These are phyloP conservation scores for Henckelia pumila DNA, from an alignment of 257 asterid genomes.

Conservation along the genomic window DNA sequence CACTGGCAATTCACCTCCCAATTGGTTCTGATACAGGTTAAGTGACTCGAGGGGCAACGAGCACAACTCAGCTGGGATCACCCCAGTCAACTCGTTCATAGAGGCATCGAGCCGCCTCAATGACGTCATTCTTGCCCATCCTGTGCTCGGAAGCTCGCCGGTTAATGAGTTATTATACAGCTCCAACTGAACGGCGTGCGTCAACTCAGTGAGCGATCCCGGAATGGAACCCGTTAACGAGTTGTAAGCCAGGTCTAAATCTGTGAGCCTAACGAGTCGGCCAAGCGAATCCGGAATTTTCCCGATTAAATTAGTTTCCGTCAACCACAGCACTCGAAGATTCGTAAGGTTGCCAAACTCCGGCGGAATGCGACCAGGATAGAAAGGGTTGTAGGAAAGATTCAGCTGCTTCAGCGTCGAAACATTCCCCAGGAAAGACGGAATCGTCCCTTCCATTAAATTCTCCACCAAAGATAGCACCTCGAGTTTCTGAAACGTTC, in stretches of 20 bases:
- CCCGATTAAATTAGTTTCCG: constrained; percentile 69
- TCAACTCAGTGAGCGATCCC: constrained; percentile 60
- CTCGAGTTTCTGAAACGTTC: constrained; percentile 69
- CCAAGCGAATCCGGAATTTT: constrained; percentile 80
- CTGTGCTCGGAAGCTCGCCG: constrained; percentile 70
- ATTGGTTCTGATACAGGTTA: constrained; percentile 72
- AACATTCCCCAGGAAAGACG: constrained; percentile 68
- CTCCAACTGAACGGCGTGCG: constrained; percentile 73
- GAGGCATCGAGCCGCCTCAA: constrained; percentile 79
- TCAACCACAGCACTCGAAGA: constrained; percentile 83
- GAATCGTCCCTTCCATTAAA: constrained; percentile 71
- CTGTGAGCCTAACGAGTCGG: constrained; percentile 53
- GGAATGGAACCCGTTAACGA: constrained; percentile 65
- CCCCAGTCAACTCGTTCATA: constrained; percentile 76
- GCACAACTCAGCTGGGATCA: constrained; percentile 78
- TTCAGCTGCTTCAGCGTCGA: constrained; percentile 79
- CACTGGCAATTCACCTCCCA: constrained; percentile 65
- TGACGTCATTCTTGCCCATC: constrained; percentile 85
- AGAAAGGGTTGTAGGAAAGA: constrained; percentile 82
- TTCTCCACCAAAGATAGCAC: constrained; percentile 80
- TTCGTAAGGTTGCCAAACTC: constrained; percentile 75
- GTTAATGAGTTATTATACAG: constrained; percentile 79
- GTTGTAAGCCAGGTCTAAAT: constrained; percentile 82
- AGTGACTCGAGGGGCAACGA: constrained; percentile 85
- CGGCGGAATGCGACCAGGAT: constrained; percentile 79